Conservation (phyloP, 2,329 filamentous ascomycete species). For the Fusarium staphyleae region DNA sequence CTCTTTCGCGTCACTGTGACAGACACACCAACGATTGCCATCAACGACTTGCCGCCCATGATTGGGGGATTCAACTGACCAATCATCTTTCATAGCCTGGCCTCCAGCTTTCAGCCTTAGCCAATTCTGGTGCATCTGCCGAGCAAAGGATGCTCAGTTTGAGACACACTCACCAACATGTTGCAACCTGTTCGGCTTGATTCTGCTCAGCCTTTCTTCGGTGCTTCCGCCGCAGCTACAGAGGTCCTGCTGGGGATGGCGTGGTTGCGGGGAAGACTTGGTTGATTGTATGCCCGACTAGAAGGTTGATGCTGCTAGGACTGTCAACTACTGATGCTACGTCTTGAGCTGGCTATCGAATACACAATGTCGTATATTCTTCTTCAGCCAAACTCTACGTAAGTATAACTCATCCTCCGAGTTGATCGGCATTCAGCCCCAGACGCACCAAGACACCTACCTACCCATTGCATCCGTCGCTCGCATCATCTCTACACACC, state of each 20-base stretch:
- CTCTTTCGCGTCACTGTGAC: constrained; percentile 7
- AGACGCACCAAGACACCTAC: constrained; percentile 8
- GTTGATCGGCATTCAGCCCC: constrained; percentile 22
- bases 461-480: constrained; percentile 21
- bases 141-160: not conserved
- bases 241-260: not conserved
- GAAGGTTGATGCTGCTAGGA: too few relatives aligned
- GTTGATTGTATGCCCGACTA: not conserved
- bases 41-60: not conserved
- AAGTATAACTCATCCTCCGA: not conserved
- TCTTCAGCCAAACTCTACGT: too few relatives aligned
- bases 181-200: constrained; percentile 7
- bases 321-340: too few relatives aligned
- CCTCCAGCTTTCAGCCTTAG: not conserved
- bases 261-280: constrained; percentile 9
- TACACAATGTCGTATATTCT: too few relatives aligned
- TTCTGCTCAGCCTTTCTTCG: not conserved
- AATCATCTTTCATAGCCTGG: not conserved
- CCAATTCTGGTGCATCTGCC: not conserved
- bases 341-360: too few relatives aligned
- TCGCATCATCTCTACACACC: constrained; percentile 19
- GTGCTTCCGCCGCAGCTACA: constrained; percentile 6
- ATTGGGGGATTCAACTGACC: not conserved
- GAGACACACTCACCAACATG: constrained; percentile 6
- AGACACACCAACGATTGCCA: not conserved